These are phyloP conservation scores for Beauveria sp. DNA, from an alignment of 2,329 filamentous ascomycete species.

Conservation along the genomic window DNA sequence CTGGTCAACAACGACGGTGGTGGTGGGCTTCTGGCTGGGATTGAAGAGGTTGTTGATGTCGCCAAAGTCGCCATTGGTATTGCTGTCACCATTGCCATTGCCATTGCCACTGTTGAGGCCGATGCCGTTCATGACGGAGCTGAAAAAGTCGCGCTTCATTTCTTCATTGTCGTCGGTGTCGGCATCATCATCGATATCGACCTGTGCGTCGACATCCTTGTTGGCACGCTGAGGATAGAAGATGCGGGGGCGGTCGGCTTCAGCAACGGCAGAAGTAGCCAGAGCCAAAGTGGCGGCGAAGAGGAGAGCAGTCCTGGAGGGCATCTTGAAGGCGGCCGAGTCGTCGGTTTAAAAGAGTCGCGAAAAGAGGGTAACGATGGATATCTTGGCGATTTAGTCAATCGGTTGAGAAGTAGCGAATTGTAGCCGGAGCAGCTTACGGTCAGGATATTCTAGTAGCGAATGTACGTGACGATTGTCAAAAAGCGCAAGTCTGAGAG, in stretches of 20 bases:
- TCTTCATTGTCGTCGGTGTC: slow-evolving; percentile 10
- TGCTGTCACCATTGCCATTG: too few relatives aligned
- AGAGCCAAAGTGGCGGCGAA: slow-evolving; percentile 43
- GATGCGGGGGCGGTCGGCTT: slow-evolving; percentile 44
- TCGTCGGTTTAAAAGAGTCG: background rate
- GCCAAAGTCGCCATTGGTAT: background rate
- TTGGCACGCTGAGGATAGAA: slow-evolving; percentile 52
- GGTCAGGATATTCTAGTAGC: slow-evolving; percentile 7
- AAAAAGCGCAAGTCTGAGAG: slow-evolving; percentile 8
- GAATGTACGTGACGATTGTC: slow-evolving; percentile 11
- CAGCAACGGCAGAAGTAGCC: slow-evolving; percentile 37
- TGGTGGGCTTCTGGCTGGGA: slow-evolving; percentile 15
- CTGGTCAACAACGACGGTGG: slow-evolving; percentile 16
- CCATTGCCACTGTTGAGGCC: background rate
- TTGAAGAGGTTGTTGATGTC: slow-evolving; percentile 11
- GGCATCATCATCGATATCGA: slow-evolving; percentile 12
- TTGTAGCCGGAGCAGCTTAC: background rate
- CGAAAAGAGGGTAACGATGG: background rate
- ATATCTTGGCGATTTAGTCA: background rate
- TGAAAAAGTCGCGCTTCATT: slow-evolving; percentile 7
- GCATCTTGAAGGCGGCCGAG: background rate
- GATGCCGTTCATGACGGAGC: background rate
- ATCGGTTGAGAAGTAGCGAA: too few relatives aligned
- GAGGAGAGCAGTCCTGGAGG: slow-evolving; percentile 4
- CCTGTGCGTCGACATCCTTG: slow-evolving; percentile 29